phyloP scores from a whole-genome alignment of 169 alveolate genomes.

The Eimeria falciformis region DNA sequence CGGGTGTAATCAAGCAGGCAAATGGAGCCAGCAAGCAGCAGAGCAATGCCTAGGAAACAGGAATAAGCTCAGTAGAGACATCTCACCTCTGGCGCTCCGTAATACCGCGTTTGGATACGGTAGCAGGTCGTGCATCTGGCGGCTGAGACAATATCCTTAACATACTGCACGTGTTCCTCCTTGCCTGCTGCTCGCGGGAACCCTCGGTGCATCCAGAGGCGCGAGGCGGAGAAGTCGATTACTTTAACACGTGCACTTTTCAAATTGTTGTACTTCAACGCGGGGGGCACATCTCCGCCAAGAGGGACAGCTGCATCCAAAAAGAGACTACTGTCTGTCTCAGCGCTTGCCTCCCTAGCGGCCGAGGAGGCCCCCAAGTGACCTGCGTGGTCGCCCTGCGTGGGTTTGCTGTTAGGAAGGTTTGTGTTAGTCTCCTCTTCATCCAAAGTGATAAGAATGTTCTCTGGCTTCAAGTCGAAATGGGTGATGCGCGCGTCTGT shows the following conservation, averaged over 20 bases:
- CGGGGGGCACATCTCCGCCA: no score
- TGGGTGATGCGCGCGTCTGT: conserved; percentile 86
- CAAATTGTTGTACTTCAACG: no score
- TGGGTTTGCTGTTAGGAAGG: no score
- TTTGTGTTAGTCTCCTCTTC: no score
- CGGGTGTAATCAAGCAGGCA: no score
- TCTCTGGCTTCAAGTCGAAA: conserved; percentile 93
- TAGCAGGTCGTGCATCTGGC: neutral
- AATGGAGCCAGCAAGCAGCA: no score
- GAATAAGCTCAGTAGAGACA: neutral
- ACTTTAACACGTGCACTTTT: conserved; percentile 87
- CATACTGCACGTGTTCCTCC: neutral
- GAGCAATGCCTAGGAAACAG: neutral
- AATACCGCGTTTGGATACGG: conserved; percentile 86
- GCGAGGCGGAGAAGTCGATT: conserved; percentile 90
- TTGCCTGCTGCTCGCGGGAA: neutral
- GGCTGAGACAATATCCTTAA: neutral
- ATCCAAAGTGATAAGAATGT: conserved; percentile 82
- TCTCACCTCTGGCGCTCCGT: conserved; percentile 85
- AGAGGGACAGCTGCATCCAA: no score
- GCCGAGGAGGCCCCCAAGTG: no score
- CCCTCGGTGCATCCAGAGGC: conserved; percentile 84
- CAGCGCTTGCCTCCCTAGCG: no score
- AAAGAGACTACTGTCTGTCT: no score
- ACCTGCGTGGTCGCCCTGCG: no score